Evolutionary conservation across 2,329 filamentous ascomycete species (phyloP), one percentile per base, ranked within the genome.

Genomic region (Calonectria fujianensis): DNA sequence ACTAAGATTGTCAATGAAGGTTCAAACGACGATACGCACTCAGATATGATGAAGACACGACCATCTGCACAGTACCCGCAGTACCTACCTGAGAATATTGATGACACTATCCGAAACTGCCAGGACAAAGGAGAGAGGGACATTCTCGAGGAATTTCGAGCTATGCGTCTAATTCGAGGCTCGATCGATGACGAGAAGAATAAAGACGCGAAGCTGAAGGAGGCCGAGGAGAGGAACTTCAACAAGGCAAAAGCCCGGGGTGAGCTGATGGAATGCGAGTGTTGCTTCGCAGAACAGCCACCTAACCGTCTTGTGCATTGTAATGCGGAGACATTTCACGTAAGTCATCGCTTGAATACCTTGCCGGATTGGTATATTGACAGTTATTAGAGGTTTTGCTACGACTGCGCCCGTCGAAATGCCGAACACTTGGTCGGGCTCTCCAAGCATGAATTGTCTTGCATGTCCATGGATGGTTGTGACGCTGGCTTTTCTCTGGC

Each of bases 381-480:
- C 74, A 35, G 29, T 2, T 16, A 0, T 2, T 37, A 87, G 85
- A 91, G 90, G 81, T 96, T 96, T 83, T 98, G 95, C 83, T 87
- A 88, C 61, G 84, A 85, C 1, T 98, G 95, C 81, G 89, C 92
- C 8, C 90, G 87, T 72, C 89, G 84, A 29, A 92, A 92, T 75
- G 93, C 95, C 6, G 91, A 95, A 79, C 90, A 86, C 9, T 89
- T 93, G 76, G 89, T 97, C 68, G 95, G 94, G 1, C 86, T 92
- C 29, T 90, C 90, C n/a, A 93, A 91, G 75, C 94, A 94, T 81
- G 87, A 91, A 59, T 87, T 97, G 27, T 83, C 84, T 3, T 98
- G 95, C 84, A 93, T 96, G 88, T 94, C 93, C 27, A 90, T 86
- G 68, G 91, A 93, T 74, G 91, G 89, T 4, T 97, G 95, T 82